Evolutionary conservation across 2,329 filamentous ascomycete genomes (phyloP), one percentile per base, ranked within the genome.

Genomic region (Bipolaris oryzae): DNA sequence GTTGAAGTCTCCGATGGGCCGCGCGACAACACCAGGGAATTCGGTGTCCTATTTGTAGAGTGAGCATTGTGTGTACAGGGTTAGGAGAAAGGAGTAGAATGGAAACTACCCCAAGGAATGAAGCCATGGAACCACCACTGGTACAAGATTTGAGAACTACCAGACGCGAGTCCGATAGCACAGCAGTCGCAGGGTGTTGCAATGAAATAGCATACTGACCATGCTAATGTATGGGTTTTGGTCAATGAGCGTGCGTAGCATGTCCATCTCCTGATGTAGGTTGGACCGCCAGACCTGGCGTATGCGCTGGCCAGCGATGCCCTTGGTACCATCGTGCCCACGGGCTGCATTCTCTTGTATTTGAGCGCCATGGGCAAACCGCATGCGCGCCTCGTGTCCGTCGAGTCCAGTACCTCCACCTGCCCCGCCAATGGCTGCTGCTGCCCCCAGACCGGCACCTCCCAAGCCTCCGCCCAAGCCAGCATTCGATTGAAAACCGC

Each of bases 151-250:
- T 58, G 31, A 42, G 43, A 60, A 16, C 48, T 49, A 55, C 62
- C 42, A 66, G 46, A 58, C 56, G 57, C 20, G 52, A 11, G 44
- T 23, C 46, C 43, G 41, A 38, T 21, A 48, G 46, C 46, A 49
- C 20, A 53, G 34, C 38, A 41, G 46, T 23, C 50, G 35, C 47
- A 21, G 34, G 46, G 55, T 18, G 31, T 31, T n/a, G 34, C 28
- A 55, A 34, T 42, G 28, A 55, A 62, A 53, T 52, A 59, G 55
- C 11, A 48, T 53, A 65, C 89, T 81, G 81, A 96, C 93, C 95
- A 99, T 98, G 68, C 93, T 94, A 77, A 99, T 94, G 74, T 96
- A 98, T 39, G 92, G 91, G 76, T 96, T 98, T 70, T 90, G 91
- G 60, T 96, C 90, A 62, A 98, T 87, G 69, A 98, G 80, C 57